Conservation (phyloP, 2,329 filamentous ascomycete species). For the Diaporthe sp. region DNA sequence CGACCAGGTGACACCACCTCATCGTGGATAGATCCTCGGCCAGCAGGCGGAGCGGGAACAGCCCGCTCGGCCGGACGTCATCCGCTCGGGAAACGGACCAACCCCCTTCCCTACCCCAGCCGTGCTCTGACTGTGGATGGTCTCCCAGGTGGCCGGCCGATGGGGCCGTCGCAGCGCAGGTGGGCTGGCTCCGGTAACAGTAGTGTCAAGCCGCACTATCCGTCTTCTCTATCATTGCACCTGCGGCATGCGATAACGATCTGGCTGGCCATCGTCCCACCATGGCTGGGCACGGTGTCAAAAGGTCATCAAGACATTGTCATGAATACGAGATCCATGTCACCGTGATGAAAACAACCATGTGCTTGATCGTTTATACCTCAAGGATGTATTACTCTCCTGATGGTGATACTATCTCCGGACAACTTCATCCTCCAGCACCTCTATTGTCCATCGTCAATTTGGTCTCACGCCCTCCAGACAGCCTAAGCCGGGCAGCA, state of each 20-base stretch:
- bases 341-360: not conserved
- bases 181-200: conserved; percentile 11
- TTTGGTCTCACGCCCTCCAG: not conserved
- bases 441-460: conserved; percentile 2
- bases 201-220: conserved; percentile 1
- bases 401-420: conserved; percentile 16
- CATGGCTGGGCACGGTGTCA: not conserved
- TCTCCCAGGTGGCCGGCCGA: not conserved
- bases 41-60: not conserved
- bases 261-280: not conserved
- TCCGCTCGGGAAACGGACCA: not conserved
- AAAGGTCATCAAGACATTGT: not conserved
- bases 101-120: not conserved
- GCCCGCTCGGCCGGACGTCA: not conserved
- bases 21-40: not conserved
- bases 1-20: not conserved
- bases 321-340: not conserved
- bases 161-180: conserved; percentile 11
- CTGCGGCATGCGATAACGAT: not conserved
- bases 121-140: not conserved
- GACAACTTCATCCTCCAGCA: not conserved
- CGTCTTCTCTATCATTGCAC: not conserved
- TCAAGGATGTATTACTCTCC: conserved; percentile 25
- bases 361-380: not conserved
- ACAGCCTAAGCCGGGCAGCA: not conserved